phyloP scores from a whole-genome alignment of 2,329 filamentous ascomycete species.

The Clonostachys chloroleuca region DNA sequence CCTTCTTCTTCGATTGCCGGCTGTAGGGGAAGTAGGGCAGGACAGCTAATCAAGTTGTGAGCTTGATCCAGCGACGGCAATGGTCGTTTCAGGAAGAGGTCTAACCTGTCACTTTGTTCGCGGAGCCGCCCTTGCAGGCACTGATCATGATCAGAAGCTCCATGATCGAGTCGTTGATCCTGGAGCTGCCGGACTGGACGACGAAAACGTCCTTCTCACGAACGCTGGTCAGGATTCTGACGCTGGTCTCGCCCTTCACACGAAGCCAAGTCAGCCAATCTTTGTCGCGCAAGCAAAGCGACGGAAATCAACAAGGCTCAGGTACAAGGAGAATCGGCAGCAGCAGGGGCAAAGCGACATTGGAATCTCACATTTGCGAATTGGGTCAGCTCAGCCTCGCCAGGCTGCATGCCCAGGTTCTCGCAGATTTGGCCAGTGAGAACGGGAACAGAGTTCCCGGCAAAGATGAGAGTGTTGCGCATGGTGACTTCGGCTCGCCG shows the following conservation, averaged over 20 bases:
- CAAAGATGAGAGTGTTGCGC: constrained; percentile 65
- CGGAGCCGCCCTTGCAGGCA: constrained; percentile 95
- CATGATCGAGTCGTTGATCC: constrained; percentile 99
- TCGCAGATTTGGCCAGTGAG: constrained; percentile 64
- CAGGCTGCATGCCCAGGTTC: constrained; percentile 62
- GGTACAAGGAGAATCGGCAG: constrained; percentile 1
- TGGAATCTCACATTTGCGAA: constrained; percentile 61
- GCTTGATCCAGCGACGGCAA: constrained; percentile 6
- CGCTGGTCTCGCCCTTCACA: constrained; percentile 64
- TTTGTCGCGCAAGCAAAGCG: background rate
- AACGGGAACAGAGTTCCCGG: constrained; percentile 62
- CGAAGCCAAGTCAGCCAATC: background rate
- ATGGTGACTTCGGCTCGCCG: constrained; percentile 27
- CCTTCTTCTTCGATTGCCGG: constrained; percentile 98
- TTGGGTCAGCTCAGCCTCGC: constrained; percentile 61
- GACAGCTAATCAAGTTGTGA: constrained; percentile 52
- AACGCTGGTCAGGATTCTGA: constrained; percentile 69
- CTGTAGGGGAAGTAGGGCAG: constrained; percentile 98
- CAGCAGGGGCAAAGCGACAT: constrained; percentile 10
- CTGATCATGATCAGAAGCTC: constrained; percentile 99
- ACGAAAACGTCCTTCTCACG: constrained; percentile 99
- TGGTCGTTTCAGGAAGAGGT: constrained; percentile 7
- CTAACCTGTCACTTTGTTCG: constrained; percentile 91
- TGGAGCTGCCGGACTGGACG: constrained; percentile 90
- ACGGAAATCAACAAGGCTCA: background rate